Evolutionary conservation across 495 filamentous ascomycete genomes (phyloP).

Genomic region (Cryomyces minteri): DNA sequence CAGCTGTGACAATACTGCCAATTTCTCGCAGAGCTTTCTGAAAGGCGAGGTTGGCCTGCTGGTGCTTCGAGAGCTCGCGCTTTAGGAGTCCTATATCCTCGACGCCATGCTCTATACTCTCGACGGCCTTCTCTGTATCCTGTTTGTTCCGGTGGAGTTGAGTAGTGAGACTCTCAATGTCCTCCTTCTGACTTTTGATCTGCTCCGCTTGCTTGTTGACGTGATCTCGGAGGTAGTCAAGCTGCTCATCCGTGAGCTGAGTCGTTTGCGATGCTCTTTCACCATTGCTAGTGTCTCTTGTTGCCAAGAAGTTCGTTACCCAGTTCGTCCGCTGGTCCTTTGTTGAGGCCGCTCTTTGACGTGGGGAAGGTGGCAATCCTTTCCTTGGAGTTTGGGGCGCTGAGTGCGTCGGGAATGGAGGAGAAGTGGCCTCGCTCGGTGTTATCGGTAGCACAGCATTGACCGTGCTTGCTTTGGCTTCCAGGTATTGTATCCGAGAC

Average conservation of each 20-base stretch:
- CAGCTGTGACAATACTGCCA: conserved; percentile 88
- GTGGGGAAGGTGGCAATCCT: neutral
- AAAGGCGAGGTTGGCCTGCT: conserved; percentile 97
- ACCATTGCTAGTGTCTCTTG: conserved; percentile 11
- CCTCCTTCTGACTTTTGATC: conserved; percentile 40
- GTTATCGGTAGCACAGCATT: conserved; percentile 22
- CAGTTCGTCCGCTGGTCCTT: conserved; percentile 15
- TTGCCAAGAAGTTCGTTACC: conserved; percentile 21
- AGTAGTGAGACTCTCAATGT: conserved; percentile 24
- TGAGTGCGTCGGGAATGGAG: conserved; percentile 1
- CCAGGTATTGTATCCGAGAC: conserved; percentile 26
- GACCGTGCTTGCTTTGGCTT: conserved; percentile 23
- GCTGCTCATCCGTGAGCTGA: conserved; percentile 24
- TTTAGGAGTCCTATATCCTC: conserved; percentile 56
- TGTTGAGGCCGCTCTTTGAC: neutral
- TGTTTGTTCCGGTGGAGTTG: conserved; percentile 27
- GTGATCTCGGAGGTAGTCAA: conserved; percentile 27
- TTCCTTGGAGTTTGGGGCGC: conserved; percentile 14
- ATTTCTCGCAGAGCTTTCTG: conserved; percentile 95
- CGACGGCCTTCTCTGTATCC: conserved; percentile 33
- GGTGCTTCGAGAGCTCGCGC: conserved; percentile 85
- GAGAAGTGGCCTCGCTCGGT: conserved; percentile 14
- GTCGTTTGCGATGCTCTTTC: conserved; percentile 11
- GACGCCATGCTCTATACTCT: conserved; percentile 9
- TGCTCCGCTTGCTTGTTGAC: conserved; percentile 31